Evolutionary conservation across 139 green algal species (phyloP).

Genomic region (Microglena sp.): DNA sequence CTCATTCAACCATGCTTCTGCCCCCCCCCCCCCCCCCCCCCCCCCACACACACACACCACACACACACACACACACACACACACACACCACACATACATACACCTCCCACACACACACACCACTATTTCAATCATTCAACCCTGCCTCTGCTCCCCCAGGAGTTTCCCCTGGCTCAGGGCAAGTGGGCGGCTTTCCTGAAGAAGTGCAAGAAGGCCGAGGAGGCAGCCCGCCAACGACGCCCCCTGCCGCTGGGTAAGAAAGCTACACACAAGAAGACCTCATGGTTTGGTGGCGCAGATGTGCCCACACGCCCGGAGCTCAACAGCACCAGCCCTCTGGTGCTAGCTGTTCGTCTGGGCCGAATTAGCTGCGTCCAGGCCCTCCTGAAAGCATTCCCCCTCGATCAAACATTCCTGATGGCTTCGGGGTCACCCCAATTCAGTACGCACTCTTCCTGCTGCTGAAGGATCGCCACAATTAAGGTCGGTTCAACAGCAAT

Average conservation of each 20-base stretch:
- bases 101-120: neutral
- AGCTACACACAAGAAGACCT: no score
- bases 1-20: no score
- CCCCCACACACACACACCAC: neutral
- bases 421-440: slow-evolving; percentile 9
- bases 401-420: slow-evolving; percentile 18
- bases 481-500: no score
- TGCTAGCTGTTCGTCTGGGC: slow-evolving; percentile 22
- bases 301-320: slow-evolving; percentile 22
- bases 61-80: neutral
- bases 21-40: no score
- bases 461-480: slow-evolving; percentile 7
- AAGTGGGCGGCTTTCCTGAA: slow-evolving; percentile 18
- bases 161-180: slow-evolving; percentile 23
- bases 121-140: no score
- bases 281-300: slow-evolving; percentile 16
- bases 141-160: no score
- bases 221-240: no score
- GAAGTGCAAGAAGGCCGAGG: slow-evolving; percentile 11
- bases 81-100: neutral
- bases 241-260: no score
- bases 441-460: slow-evolving; percentile 26
- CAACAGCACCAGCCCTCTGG: slow-evolving; percentile 12
- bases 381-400: slow-evolving; percentile 1
- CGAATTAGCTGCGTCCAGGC: slow-evolving; percentile 13